Evolutionary conservation across 306 rosid species (phyloP).

Genomic region (Trichosanthes cucumerina): DNA sequence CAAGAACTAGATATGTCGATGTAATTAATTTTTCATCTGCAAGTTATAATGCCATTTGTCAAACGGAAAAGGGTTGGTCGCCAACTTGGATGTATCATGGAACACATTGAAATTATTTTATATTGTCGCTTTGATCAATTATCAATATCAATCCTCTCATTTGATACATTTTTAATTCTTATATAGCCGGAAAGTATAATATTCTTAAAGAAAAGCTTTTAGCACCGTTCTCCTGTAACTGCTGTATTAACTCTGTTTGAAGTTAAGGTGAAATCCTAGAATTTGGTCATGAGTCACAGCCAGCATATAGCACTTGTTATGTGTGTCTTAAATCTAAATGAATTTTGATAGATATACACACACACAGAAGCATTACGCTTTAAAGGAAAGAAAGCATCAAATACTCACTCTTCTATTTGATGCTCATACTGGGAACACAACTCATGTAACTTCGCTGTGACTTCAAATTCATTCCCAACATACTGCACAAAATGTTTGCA

Average conservation of each 20-base stretch:
- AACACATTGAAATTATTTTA: not conserved
- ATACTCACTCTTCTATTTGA: constrained; percentile 69
- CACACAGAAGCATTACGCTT: not conserved
- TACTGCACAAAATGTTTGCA: constrained; percentile 38
- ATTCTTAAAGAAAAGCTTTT: not conserved
- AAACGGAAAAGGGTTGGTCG: not conserved
- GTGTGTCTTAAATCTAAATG: not conserved
- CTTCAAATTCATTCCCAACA: constrained; percentile 48
- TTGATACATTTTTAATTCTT: not conserved
- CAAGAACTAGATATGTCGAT: not conserved
- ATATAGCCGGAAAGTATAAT: not conserved
- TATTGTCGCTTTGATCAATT: not conserved
- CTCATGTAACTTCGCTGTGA: constrained; percentile 43
- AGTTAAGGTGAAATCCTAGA: not conserved
- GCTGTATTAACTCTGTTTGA: not conserved
- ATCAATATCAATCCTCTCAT: not conserved
- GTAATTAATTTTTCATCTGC: not conserved
- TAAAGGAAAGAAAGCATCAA: not conserved
- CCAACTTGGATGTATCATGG: too few species aligned
- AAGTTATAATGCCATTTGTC: not conserved
- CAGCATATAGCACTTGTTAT: not conserved
- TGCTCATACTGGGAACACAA: constrained; percentile 72
- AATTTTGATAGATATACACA: not conserved
- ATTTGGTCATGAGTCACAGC: not conserved
- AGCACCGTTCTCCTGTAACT: not conserved